Base-by-base conservation (phyloP, 2,329 filamentous ascomycete species). In the Colletotrichum gloeosporioides region DNA sequence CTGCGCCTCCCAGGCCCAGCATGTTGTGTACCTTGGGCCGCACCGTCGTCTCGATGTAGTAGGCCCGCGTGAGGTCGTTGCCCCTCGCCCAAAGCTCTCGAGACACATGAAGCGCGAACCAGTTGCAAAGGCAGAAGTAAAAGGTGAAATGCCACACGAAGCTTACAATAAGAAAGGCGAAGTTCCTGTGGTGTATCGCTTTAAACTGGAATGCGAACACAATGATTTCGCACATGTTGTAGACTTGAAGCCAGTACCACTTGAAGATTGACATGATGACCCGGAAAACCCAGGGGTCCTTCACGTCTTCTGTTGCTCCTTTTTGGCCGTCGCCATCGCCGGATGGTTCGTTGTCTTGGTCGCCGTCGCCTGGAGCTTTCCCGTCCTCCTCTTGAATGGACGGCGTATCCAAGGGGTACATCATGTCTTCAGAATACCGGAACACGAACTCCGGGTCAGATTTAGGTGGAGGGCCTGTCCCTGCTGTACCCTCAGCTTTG, bases 31-130 rank as follows among this genome's bases (percentile, higher is more conserved):
- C 25, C 7, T 27, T 18, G 34, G 73, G 69, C n/a, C 63, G 29
- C 18, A 73, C 25, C 16, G 15, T 55, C 9, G 62, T 34, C 31
- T 75, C 69, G 39, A 75, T 18, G 27, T 63, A 75, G n/a, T 73
- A 72, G 22, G 69, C 73, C 62, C 73, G 31, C 34, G 73, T 63
- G 22, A 39, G 22, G 34, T 64, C 55, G 69, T 75, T 75, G 61
- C 69, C 73, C 53, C 61, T 18, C 31, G 53, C 73, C 49, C 63
- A 75, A 9, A 75, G n/a, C 15, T 16, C 15, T 63, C 32, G 49
- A 29, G 39, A 55, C 6, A 69, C 69, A 55, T 31, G 16, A 29
- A 57, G 29, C 62, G 62, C 61, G 49, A 72, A 22, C 39, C 27
- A 49, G 32, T 39, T 59, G 67, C 29, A 66, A 27, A 31, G 15